Percentiles rank a stretch among this genome's conserved stretches.
These are phyloP conservation scores for Globisporangium carolinianum DNA, from an alignment of 352 stramenopile species.

Conservation along the genomic window DNA sequence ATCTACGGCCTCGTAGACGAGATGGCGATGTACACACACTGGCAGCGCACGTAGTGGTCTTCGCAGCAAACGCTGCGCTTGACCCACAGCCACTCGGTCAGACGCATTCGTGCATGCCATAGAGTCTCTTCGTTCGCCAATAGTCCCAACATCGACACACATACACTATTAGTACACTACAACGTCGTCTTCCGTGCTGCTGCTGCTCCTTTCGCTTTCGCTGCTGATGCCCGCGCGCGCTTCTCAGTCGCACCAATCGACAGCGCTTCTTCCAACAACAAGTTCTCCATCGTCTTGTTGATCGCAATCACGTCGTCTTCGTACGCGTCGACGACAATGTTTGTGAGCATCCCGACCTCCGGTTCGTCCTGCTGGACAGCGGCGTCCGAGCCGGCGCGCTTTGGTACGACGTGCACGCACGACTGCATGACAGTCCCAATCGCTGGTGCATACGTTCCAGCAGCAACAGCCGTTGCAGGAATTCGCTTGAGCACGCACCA, in stretches of 20 bases:
- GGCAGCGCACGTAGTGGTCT: no score
- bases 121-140: no score
- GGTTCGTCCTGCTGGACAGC: constrained; percentile 8
- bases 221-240: no score
- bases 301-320: constrained; percentile 48
- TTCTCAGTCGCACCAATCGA: constrained; percentile 1
- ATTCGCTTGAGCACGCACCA: constrained; percentile 41
- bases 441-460: background rate
- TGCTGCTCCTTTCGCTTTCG: constrained; percentile 18
- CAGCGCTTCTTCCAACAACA: constrained; percentile 35
- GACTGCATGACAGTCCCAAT: constrained; percentile 14
- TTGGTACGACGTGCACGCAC: constrained; percentile 10
- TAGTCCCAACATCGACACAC: no score
- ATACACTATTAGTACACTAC: no score
- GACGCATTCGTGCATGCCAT: no score
- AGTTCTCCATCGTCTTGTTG: constrained; percentile 43
- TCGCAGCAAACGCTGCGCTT: no score
- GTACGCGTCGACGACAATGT: constrained; percentile 46
- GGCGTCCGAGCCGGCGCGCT: background rate
- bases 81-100: no score
- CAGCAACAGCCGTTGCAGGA: background rate
- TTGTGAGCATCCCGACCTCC: constrained; percentile 42
- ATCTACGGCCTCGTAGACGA: no score
- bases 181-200: background rate
- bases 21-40: no score